These are phyloP conservation scores for Trypanosoma vivax DNA, from an alignment of 208 protist genomes.

Conservation along the genomic window DNA sequence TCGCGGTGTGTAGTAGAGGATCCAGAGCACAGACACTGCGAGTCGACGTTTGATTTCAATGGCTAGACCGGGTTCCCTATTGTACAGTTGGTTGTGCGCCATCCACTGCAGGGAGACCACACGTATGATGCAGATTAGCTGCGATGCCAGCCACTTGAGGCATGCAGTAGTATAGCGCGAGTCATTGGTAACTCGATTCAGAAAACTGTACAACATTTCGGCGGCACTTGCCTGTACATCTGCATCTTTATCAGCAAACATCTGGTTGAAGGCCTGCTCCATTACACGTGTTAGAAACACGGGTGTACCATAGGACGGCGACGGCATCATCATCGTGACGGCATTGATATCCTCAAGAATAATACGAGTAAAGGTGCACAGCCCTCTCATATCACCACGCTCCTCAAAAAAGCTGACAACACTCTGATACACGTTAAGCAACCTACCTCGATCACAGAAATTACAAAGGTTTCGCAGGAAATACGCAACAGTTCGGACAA, in stretches of 20 bases:
- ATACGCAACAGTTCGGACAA: slow-evolving; percentile 58
- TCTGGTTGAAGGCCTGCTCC: slow-evolving; percentile 41
- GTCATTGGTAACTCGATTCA: slow-evolving; percentile 60
- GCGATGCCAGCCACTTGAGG: slow-evolving; percentile 56
- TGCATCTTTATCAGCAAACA: slow-evolving; percentile 49
- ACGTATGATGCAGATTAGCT: slow-evolving; percentile 58
- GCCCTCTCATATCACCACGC: slow-evolving; percentile 43
- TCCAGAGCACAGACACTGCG: slow-evolving; percentile 62
- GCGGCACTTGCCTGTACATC: slow-evolving; percentile 42
- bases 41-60: slow-evolving; percentile 59
- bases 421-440: slow-evolving; percentile 45
- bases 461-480: slow-evolving; percentile 68
- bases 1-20: slow-evolving; percentile 70
- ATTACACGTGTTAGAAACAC: slow-evolving; percentile 70
- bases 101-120: slow-evolving; percentile 61
- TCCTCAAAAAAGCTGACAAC: slow-evolving; percentile 57
- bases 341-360: slow-evolving; percentile 62
- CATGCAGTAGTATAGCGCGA: slow-evolving; percentile 38
- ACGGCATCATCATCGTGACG: slow-evolving; percentile 57
- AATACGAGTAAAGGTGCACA: slow-evolving; percentile 62
- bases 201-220: slow-evolving; percentile 58
- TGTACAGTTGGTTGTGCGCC: slow-evolving; percentile 37
- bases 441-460: slow-evolving; percentile 65
- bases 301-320: slow-evolving; percentile 24
- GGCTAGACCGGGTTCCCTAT: slow-evolving; percentile 24